These are phyloP conservation scores for Zopfia rhizophila DNA, from an alignment of 2,329 filamentous ascomycete species.

Conservation along the genomic window DNA sequence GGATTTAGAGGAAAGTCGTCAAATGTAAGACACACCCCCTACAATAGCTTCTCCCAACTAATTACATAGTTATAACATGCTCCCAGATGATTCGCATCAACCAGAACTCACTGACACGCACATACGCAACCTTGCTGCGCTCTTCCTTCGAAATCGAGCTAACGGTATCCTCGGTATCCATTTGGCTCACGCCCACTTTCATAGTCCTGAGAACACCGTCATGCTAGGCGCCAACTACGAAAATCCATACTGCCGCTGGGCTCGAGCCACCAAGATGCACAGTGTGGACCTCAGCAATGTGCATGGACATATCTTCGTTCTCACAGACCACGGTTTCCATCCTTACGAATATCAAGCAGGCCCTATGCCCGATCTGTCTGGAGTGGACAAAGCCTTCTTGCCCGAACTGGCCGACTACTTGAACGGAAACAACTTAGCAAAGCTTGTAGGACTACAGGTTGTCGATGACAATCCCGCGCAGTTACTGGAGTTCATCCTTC, in stretches of 20 bases:
- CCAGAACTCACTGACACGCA: constrained; percentile 2
- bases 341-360: constrained; percentile 7
- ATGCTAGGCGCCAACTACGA: constrained; percentile 32
- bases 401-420: constrained; percentile 2
- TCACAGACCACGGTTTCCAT: not conserved
- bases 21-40: no score
- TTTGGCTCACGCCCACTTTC: constrained; percentile 34
- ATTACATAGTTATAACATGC: no score
- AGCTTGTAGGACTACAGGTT: constrained; percentile 7
- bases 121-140: constrained; percentile 2
- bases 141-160: constrained; percentile 26
- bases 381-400: constrained; percentile 2
- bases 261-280: constrained; percentile 25
- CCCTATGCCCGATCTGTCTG: not conserved
- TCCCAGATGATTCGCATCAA: no score
- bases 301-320: constrained; percentile 1
- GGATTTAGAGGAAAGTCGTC: no score
- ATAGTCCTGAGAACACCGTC: constrained; percentile 29
- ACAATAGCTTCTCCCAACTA: no score
- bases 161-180: constrained; percentile 24
- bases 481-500: not conserved
- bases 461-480: not conserved
- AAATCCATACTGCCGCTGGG: constrained; percentile 27
- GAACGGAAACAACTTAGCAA: not conserved
- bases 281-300: constrained; percentile 18